Conservation (phyloP, 1,139 yeast genomes). For the Candida sanyaensis region DNA sequence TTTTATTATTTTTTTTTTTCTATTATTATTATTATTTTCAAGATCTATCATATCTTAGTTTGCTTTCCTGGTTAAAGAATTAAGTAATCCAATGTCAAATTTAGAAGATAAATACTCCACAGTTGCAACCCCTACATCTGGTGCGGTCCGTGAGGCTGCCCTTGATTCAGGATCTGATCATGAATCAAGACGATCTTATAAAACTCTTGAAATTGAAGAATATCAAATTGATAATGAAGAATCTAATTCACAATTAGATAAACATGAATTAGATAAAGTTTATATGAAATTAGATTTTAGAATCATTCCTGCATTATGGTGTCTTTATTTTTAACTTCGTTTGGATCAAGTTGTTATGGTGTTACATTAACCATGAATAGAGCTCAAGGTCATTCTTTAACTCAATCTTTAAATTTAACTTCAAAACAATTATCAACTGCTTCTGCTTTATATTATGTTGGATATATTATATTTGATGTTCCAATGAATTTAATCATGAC, state of each 20-base stretch:
- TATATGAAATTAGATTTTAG: constrained; percentile 69
- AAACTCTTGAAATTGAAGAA: constrained; percentile 11
- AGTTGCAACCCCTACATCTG: not conserved
- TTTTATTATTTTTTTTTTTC: too few species aligned
- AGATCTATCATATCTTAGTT: not conserved
- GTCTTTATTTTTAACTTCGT: constrained; percentile 77
- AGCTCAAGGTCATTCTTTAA: constrained; percentile 61
- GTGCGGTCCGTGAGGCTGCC: not conserved
- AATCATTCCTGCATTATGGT: constrained; percentile 84
- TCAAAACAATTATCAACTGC: constrained; percentile 70
- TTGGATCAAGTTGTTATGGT: constrained; percentile 78
- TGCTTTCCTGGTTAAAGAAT: too few species aligned
- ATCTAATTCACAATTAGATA: constrained; percentile 5
- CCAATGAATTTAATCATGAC: constrained; percentile 90
- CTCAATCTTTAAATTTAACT: constrained; percentile 51
- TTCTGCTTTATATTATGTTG: constrained; percentile 80
- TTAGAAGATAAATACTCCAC: not conserved
- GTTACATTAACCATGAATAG: constrained; percentile 80
- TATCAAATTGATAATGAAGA: constrained; percentile 7
- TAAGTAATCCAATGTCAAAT: not conserved
- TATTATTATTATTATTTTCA: not conserved
- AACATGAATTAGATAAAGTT: constrained; percentile 51
- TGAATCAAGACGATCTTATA: constrained; percentile 5
- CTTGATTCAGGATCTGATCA: constrained; percentile 1
- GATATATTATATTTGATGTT: constrained; percentile 78